These are phyloP conservation scores for Aspergillus sp. DNA, from an alignment of 2,329 filamentous ascomycete species.

Conservation along the genomic window DNA sequence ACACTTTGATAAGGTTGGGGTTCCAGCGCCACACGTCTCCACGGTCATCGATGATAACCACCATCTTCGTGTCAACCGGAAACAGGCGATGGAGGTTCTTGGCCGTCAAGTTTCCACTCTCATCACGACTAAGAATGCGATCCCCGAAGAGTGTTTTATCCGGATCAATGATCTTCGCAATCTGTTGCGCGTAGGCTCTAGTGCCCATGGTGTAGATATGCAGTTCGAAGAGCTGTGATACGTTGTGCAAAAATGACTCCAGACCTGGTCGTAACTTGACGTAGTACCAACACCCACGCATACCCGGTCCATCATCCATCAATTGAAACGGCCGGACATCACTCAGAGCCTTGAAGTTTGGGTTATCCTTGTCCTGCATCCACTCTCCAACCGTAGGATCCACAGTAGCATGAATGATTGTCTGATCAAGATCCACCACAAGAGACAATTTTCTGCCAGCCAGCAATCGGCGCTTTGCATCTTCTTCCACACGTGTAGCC, in stretches of 20 bases:
- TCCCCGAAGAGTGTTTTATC: slow-evolving; percentile 85
- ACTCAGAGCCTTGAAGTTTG: slow-evolving; percentile 85
- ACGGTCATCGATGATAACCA: slow-evolving; percentile 95
- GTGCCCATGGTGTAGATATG: slow-evolving; percentile 99
- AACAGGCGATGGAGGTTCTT: slow-evolving; percentile 90
- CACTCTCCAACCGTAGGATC: slow-evolving; percentile 95
- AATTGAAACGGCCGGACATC: slow-evolving; percentile 86
- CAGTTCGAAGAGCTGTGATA: slow-evolving; percentile 80
- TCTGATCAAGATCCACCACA: slow-evolving; percentile 96
- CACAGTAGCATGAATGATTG: slow-evolving; percentile 95
- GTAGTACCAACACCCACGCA: slow-evolving; percentile 85
- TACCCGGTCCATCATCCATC: slow-evolving; percentile 71
- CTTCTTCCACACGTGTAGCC: slow-evolving; percentile 74
- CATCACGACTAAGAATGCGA: slow-evolving; percentile 90
- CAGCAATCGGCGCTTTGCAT: slow-evolving; percentile 76
- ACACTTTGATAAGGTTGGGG: slow-evolving; percentile 87
- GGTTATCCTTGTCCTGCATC: slow-evolving; percentile 80
- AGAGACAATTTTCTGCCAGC: slow-evolving; percentile 77
- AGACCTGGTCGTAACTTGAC: slow-evolving; percentile 93
- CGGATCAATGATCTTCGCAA: slow-evolving; percentile 88
- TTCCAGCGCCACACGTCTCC: slow-evolving; percentile 95
- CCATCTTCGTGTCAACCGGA: slow-evolving; percentile 97
- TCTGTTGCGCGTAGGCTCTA: slow-evolving; percentile 85
- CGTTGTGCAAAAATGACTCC: slow-evolving; percentile 67
- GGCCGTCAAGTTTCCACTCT: slow-evolving; percentile 85